Percentiles rank a stretch among this genome's conserved stretches.
Evolutionary conservation across 306 rosid species (phyloP).

Genomic region (Sesbania bispinosa): DNA sequence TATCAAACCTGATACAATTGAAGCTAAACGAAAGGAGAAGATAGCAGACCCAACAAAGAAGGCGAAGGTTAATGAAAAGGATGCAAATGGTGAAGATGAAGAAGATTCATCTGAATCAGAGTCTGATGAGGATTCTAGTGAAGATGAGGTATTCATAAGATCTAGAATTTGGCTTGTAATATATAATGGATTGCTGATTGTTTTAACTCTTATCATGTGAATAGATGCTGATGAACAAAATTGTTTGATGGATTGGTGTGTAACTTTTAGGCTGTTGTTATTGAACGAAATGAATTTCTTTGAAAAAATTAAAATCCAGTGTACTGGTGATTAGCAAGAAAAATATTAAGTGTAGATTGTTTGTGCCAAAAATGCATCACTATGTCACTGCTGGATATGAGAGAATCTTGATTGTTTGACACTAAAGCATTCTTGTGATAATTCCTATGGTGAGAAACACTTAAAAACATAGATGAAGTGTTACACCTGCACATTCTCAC

Average conservation of each 20-base stretch:
- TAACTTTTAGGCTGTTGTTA: not conserved
- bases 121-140: constrained; percentile 44
- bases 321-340: not conserved
- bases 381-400: too few relatives aligned
- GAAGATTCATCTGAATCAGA: constrained; percentile 29
- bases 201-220: not conserved
- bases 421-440: not conserved
- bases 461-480: not conserved
- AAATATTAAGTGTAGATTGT: too few relatives aligned
- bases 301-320: not conserved
- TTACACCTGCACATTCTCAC: not conserved
- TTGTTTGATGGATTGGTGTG: not conserved
- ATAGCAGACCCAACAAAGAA: constrained; percentile 33
- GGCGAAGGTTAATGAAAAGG: constrained; percentile 23
- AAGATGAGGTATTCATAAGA: constrained; percentile 19
- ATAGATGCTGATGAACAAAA: not conserved
- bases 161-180: constrained; percentile 7
- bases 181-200: not conserved
- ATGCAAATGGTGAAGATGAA: constrained; percentile 20
- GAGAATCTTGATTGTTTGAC: not conserved
- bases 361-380: too few relatives aligned
- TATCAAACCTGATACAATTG: constrained; percentile 17
- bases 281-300: not conserved
- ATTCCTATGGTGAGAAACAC: not conserved
- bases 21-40: constrained; percentile 34